Conservation (phyloP, 805 yeast species). For the Cyberlindnera xishuangbannaensis region DNA sequence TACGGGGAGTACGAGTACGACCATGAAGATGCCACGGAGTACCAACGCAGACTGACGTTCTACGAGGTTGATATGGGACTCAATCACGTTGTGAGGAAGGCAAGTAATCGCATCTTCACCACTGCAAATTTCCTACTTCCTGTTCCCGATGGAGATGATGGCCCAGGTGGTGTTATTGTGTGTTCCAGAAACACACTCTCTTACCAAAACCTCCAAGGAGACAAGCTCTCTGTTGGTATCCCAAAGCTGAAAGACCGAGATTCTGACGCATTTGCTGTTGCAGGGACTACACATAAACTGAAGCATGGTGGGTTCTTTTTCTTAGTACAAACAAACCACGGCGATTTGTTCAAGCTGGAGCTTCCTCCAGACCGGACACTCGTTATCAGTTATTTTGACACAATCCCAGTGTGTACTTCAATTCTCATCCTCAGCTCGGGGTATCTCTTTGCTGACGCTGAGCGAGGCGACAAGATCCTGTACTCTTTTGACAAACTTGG, state of each 20-base stretch:
- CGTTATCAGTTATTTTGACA: constrained; percentile 67
- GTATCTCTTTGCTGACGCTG: constrained; percentile 61
- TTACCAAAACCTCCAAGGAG: constrained; percentile 40
- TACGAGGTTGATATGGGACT: constrained; percentile 86
- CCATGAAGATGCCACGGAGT: constrained; percentile 14
- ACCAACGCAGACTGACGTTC: constrained; percentile 42
- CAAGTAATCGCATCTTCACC: constrained; percentile 33
- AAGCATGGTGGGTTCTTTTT: constrained; percentile 59
- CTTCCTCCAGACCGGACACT: constrained; percentile 41
- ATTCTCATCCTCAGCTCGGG: constrained; percentile 70
- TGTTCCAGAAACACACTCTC: constrained; percentile 52
- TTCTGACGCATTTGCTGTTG: constrained; percentile 35
- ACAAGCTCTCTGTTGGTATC: constrained; percentile 40
- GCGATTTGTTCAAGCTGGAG: constrained; percentile 71
- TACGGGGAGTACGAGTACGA: constrained; percentile 33
- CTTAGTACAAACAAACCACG: constrained; percentile 61
- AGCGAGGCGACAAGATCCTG: constrained; percentile 56
- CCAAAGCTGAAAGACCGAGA: constrained; percentile 40
- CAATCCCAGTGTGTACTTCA: constrained; percentile 53
- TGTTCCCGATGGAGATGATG: constrained; percentile 68
- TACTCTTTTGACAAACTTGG: constrained; percentile 80
- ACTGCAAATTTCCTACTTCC: constrained; percentile 51
- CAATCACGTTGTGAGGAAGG: constrained; percentile 60
- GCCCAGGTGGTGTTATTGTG: constrained; percentile 64
- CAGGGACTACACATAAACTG: constrained; percentile 61